These are phyloP conservation scores for Pelagomonas calceolata DNA, from an alignment of 108 stramenopile species.

Conservation along the genomic window DNA sequence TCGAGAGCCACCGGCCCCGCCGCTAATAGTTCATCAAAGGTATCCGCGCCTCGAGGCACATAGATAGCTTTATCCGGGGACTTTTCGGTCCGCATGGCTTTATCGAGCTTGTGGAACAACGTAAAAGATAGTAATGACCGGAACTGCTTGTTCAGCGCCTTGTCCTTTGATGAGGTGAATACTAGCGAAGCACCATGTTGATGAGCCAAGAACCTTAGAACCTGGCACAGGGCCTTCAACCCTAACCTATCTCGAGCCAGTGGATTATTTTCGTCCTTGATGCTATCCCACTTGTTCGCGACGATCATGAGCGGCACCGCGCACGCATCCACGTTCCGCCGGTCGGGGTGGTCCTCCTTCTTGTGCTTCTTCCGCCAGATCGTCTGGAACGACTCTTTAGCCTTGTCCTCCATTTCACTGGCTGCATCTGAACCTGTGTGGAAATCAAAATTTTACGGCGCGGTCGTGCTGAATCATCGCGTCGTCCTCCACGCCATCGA, in stretches of 20 bases:
- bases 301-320: slow-evolving; percentile 32
- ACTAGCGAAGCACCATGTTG: slow-evolving; percentile 31
- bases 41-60: background rate
- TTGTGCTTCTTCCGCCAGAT: no score
- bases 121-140: background rate
- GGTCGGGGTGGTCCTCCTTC: slow-evolving; percentile 21
- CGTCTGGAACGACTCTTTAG: no score
- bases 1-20: background rate
- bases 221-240: slow-evolving; percentile 13
- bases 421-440: no score
- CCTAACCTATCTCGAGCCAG: background rate
- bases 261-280: background rate
- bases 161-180: slow-evolving; percentile 22
- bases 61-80: background rate
- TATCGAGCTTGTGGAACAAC: background rate
- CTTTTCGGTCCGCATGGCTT: background rate
- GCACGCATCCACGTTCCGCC: slow-evolving; percentile 13
- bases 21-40: background rate
- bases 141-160: slow-evolving; percentile 15
- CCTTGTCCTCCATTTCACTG: no score
- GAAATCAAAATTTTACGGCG: no score
- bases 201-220: slow-evolving; percentile 29
- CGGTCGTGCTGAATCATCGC: no score
- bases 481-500: no score
- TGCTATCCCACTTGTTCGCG: slow-evolving; percentile 36